Evolutionary conservation across 2,329 filamentous ascomycete species (phyloP).

Genomic region (Davidsoniella virescens): DNA sequence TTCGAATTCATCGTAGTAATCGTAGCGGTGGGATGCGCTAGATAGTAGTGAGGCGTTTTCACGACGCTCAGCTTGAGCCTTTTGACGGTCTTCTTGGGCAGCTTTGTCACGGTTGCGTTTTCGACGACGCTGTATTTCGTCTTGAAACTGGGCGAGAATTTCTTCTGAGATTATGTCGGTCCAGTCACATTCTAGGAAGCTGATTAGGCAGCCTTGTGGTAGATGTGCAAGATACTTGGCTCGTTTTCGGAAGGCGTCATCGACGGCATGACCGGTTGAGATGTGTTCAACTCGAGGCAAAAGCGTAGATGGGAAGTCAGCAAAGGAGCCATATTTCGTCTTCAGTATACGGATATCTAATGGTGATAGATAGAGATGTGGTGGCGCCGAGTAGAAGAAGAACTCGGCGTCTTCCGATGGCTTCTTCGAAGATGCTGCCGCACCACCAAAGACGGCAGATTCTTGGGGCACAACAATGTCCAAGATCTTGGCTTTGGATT

Average conservation of each 20-base stretch:
- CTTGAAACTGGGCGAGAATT: conserved; percentile 57
- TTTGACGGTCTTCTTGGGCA: conserved; percentile 69
- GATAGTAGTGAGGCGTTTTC: conserved; percentile 40
- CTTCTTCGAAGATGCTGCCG: conserved; percentile 20
- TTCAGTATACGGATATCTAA: conserved; percentile 87
- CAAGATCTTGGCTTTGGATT: conserved; percentile 30
- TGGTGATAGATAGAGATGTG: conserved; percentile 78
- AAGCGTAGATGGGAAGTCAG: conserved; percentile 68
- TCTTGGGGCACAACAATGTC: neutral
- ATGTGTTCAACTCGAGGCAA: conserved; percentile 79
- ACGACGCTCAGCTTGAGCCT: conserved; percentile 63
- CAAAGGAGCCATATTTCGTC: conserved; percentile 70
- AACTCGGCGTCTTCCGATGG: conserved; percentile 11
- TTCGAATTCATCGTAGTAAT: neutral
- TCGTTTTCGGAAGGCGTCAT: conserved; percentile 67
- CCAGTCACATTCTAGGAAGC: conserved; percentile 89
- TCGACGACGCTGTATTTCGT: conserved; percentile 59
- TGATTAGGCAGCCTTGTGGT: conserved; percentile 79
- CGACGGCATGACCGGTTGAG: conserved; percentile 72
- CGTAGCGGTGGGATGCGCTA: conserved; percentile 18
- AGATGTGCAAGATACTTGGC: conserved; percentile 79
- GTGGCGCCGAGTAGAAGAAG: conserved; percentile 75
- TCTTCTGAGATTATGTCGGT: conserved; percentile 68
- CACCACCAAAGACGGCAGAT: conserved; percentile 16
- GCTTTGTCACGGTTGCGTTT: conserved; percentile 72